Evolutionary conservation across 495 filamentous ascomycete genomes (phyloP).

Genomic region (Staphylotrichum tortipilum): DNA sequence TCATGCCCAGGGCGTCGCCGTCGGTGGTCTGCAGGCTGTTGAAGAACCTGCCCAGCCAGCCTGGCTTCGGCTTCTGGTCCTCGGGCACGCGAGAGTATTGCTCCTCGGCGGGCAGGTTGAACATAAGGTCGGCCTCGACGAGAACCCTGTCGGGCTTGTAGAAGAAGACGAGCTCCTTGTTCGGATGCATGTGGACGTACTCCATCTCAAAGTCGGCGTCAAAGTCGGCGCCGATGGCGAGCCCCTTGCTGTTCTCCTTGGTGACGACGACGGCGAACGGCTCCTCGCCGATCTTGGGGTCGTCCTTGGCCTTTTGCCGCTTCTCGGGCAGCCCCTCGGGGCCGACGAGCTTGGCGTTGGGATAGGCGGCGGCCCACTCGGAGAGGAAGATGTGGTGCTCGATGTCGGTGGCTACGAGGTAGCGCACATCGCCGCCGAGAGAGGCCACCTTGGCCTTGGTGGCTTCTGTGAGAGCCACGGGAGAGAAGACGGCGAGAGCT

Average conservation of each 20-base stretch:
- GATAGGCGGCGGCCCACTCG: conserved; percentile 72
- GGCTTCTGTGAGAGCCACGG: conserved; percentile 69
- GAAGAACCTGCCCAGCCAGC: conserved; percentile 57
- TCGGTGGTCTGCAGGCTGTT: conserved; percentile 49
- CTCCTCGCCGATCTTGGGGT: conserved; percentile 56
- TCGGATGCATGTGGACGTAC: conserved; percentile 69
- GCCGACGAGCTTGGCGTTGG: conserved; percentile 68
- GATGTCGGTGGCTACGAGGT: conserved; percentile 78
- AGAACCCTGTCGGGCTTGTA: conserved; percentile 73
- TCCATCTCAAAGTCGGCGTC: conserved; percentile 80
- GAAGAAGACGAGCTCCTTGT: conserved; percentile 79
- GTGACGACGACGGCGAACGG: conserved; percentile 61
- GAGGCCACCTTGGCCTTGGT: conserved; percentile 56
- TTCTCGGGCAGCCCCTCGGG: conserved; percentile 84
- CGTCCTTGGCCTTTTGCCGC: conserved; percentile 48
- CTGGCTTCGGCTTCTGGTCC: conserved; percentile 44
- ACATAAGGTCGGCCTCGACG: conserved; percentile 87
- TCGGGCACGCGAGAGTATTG: conserved; percentile 62
- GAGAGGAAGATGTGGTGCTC: conserved; percentile 90
- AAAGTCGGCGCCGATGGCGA: conserved; percentile 61
- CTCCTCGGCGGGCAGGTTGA: conserved; percentile 82
- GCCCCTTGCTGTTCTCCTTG: conserved; percentile 35
- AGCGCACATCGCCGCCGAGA: conserved; percentile 65
- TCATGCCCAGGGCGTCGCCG: conserved; percentile 62
- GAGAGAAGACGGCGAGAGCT: conserved; percentile 83